phyloP scores from a whole-genome alignment of 768 basidiomycete species.

The Mycena chlorophos region DNA sequence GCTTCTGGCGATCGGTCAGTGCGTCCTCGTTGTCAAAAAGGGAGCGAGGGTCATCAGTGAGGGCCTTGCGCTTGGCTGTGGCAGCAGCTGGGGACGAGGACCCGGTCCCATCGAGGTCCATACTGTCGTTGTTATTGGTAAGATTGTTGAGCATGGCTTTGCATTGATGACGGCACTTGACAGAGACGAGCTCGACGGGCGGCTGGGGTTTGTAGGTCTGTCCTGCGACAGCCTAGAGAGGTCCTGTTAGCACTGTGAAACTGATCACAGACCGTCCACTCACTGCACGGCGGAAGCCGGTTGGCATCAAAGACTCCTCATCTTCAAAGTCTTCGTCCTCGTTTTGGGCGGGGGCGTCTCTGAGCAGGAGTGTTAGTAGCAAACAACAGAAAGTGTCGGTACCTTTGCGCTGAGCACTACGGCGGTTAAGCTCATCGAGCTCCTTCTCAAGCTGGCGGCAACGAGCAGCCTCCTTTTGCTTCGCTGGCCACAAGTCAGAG shows the following conservation, averaged over 20 bases:
- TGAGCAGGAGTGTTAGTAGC: too few relatives aligned
- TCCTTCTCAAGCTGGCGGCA: too few relatives aligned
- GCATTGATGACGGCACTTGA: neutral
- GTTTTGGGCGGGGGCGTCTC: neutral
- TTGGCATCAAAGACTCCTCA: neutral
- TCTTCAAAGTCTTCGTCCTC: neutral
- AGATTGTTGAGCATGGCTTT: neutral
- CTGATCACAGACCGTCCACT: neutral
- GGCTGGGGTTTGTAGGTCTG: neutral
- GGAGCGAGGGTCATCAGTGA: neutral
- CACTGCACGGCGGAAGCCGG: neutral
- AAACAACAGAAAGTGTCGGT: too few relatives aligned
- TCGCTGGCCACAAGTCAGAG: too few relatives aligned
- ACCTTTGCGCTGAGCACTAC: too few relatives aligned
- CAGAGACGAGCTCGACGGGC: neutral
- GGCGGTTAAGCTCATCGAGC: too few relatives aligned
- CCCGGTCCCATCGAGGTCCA: neutral
- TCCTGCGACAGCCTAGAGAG: neutral
- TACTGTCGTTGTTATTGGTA: neutral
- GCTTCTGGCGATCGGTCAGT: neutral
- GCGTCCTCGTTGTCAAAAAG: neutral
- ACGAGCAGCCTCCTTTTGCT: too few relatives aligned
- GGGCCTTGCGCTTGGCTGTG: neutral
- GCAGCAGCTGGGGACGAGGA: neutral
- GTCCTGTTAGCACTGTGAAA: neutral